These are phyloP conservation scores for Aegilops tauschii DNA, from an alignment of 176 grass and related monocot species.

Conservation along the genomic window DNA sequence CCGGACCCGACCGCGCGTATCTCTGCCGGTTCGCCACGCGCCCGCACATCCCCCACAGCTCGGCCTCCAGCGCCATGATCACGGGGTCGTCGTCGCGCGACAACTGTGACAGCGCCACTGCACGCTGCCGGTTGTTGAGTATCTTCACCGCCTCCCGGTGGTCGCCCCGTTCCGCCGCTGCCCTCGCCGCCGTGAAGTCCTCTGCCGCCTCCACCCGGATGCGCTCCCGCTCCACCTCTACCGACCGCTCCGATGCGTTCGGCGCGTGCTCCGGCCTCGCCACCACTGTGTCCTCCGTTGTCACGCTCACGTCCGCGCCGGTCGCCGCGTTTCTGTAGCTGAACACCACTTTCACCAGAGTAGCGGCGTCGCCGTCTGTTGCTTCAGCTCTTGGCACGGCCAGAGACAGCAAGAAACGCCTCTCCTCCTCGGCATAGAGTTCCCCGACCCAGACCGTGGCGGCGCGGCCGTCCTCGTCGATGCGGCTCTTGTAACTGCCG, in stretches of 20 bases:
- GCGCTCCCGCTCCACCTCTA: conserved; percentile 39
- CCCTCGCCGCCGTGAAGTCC: conserved; percentile 31
- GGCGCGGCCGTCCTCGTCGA: conserved; percentile 32
- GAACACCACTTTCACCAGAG: conserved; percentile 35
- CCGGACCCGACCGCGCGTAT: conserved; percentile 28
- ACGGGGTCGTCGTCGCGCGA: neutral
- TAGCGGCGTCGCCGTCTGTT: neutral
- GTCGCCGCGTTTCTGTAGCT: conserved; percentile 29
- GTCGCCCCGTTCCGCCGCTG: conserved; percentile 20
- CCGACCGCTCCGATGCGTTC: neutral
- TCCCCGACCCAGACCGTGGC: conserved; percentile 27
- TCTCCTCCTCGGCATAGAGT: conserved; percentile 61
- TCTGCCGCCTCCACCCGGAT: conserved; percentile 26
- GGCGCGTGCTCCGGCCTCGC: conserved; percentile 4
- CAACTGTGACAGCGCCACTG: conserved; percentile 10
- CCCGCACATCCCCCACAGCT: conserved; percentile 15
- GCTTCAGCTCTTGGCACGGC: conserved; percentile 15
- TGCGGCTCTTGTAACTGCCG: conserved; percentile 43
- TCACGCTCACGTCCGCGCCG: conserved; percentile 12
- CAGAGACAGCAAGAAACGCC: conserved; percentile 48
- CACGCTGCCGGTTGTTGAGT: conserved; percentile 24
- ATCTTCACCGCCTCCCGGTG: conserved; percentile 33
- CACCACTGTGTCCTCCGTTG: conserved; percentile 12
- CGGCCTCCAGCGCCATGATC: neutral
- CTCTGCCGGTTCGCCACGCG: conserved; percentile 9